Base-by-base conservation (phyloP, 73 alveolate genomes). In the Urostyla sp. region DNA sequence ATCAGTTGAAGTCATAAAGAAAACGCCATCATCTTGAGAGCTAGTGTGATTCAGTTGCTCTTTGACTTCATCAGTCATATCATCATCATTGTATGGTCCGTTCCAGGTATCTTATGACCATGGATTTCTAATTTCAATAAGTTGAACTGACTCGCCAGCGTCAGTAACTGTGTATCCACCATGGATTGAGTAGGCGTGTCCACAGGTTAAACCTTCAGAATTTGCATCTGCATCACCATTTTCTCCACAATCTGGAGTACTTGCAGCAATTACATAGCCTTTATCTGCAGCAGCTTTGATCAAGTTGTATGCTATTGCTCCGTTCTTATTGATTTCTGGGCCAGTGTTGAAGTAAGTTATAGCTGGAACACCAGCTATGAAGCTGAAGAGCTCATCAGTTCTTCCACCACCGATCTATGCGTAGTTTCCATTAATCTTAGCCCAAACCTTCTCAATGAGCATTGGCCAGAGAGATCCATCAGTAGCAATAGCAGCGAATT, bases 391-490 rank as follows among this genome's bases (percentile, higher is more conserved):
- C n/a, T n/a, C n/a, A n/a, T n/a, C n/a, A n/a, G n/a, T n/a, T n/a
- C n/a, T n/a, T n/a, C 97, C 97, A 34, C 93, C 97, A 7, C 45
- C 80, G 80, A 80, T 50, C 50, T 74, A 46, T 56, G 94, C 97
- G 79, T 93, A 95, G 73, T 85, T 80, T 5, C 99, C 99, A 90
- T 88, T 87, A 3, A 84, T 89, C 58, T 95, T 95, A 0, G 99
- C 99, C 97, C 97, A 95, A 11, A 97, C 98, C 77, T 95, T 95
- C 87, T 95, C 98, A 28, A 95, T 51, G 20, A 95, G 93, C 31
- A 93, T 85, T 16, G 91, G 98, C 99, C 99, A 95, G 52, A 90
- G 80, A 67, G 88, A 72, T 44, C 91, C 91, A 76, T 89, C 67
- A 76, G 57, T 28, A 72, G 84, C 89, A 54, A 36, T 86, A 73